A percentile compares a stretch with the other conserved stretches of the same genome.
These are phyloP conservation scores for Colletotrichum lini DNA, from an alignment of 2,329 filamentous ascomycete species.

Conservation along the genomic window DNA sequence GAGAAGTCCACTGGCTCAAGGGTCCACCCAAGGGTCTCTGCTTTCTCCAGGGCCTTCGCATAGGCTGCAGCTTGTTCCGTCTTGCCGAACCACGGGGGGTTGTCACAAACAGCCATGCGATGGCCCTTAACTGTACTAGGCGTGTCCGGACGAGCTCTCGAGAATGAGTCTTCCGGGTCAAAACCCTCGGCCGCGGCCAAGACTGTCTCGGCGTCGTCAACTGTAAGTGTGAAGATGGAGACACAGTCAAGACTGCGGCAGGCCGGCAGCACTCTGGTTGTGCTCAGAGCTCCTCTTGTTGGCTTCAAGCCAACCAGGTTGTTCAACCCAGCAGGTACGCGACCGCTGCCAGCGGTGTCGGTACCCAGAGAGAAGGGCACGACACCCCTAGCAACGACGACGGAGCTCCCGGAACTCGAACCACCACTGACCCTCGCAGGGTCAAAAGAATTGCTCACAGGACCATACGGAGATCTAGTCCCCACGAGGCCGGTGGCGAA, in stretches of 20 bases:
- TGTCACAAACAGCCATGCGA: conserved; percentile 56
- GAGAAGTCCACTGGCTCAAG: conserved; percentile 62
- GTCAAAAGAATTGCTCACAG: conserved; percentile 66
- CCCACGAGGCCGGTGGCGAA: conserved; percentile 75
- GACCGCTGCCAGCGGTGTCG: conserved; percentile 69
- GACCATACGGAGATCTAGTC: conserved; percentile 72
- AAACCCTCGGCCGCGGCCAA: conserved; percentile 64
- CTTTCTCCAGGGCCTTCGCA: conserved; percentile 55
- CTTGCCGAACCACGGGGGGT: conserved; percentile 55
- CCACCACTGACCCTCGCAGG: conserved; percentile 60
- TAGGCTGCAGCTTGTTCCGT: conserved; percentile 59
- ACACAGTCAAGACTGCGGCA: conserved; percentile 72
- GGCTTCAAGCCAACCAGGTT: conserved; percentile 67
- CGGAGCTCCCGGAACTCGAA: conserved; percentile 70
- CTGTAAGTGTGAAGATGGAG: conserved; percentile 65
- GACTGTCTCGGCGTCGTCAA: conserved; percentile 64
- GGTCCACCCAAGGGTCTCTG: conserved; percentile 57
- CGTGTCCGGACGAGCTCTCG: conserved; percentile 55
- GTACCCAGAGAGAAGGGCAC: conserved; percentile 71
- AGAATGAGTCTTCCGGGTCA: conserved; percentile 66
- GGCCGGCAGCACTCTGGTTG: conserved; percentile 66
- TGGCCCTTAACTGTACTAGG: conserved; percentile 32
- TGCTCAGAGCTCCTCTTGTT: conserved; percentile 66
- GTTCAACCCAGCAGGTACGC: conserved; percentile 68
- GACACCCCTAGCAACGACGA: conserved; percentile 66